A percentile compares a stretch with the other conserved stretches of the same genome.
These are phyloP conservation scores for Echria macrotheca DNA, from an alignment of 495 filamentous ascomycete species.

Conservation along the genomic window DNA sequence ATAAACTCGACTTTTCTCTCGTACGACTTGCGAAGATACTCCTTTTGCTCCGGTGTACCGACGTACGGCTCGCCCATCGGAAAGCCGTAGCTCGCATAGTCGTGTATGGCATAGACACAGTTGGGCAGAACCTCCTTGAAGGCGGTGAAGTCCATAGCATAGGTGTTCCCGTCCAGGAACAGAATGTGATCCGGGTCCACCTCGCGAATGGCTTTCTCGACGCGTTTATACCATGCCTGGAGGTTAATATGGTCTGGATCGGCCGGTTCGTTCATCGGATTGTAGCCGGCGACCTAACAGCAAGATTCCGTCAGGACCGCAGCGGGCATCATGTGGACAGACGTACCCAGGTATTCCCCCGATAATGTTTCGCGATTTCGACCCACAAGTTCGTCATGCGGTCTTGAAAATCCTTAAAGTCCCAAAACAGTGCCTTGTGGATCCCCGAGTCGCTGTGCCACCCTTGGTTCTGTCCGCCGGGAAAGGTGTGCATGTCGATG, in stretches of 20 bases:
- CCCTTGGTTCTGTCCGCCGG: conserved; percentile 60
- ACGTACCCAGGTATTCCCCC: conserved; percentile 41
- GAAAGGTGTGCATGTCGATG: conserved; percentile 58
- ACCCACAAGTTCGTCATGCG: conserved; percentile 56
- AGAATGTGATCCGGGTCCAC: conserved; percentile 60
- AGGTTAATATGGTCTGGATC: conserved; percentile 54
- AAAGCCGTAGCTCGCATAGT: conserved; percentile 57
- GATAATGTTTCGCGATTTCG: conserved; percentile 53
- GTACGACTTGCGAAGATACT: conserved; percentile 41
- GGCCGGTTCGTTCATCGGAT: conserved; percentile 61
- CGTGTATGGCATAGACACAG: conserved; percentile 57
- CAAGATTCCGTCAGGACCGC: too few relatives aligned
- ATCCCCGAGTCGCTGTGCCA: conserved; percentile 58
- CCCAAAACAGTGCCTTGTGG: conserved; percentile 57
- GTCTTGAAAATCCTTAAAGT: conserved; percentile 58
- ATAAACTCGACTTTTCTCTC: conserved; percentile 56
- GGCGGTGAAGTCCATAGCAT: conserved; percentile 47
- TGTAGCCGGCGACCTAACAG: conserved; percentile 66
- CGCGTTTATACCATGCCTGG: conserved; percentile 49
- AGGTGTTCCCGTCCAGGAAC: conserved; percentile 62
- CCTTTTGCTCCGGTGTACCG: conserved; percentile 48
- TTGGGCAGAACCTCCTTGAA: conserved; percentile 40
- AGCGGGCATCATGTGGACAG: too few relatives aligned
- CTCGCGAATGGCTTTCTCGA: conserved; percentile 53
- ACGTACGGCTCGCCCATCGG: conserved; percentile 47